A percentile compares a stretch with the other conserved stretches of the same genome.
phyloP scores from a whole-genome alignment of 352 stramenopile species.

The Pythium sp. region DNA sequence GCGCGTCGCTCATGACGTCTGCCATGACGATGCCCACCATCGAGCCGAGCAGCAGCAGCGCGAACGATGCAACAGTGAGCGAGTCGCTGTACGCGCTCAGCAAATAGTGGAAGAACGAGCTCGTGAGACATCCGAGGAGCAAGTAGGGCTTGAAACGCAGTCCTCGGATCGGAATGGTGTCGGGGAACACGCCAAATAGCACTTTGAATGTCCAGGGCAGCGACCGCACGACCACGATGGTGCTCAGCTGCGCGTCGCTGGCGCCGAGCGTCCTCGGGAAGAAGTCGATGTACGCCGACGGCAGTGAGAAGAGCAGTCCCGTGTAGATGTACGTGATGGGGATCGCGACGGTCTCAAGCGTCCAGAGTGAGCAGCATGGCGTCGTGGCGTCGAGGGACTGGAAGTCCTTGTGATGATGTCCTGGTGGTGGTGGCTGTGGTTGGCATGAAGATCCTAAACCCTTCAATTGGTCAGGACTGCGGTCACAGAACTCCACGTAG shows the following conservation, averaged over 20 bases:
- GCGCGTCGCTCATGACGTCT: conserved; percentile 78
- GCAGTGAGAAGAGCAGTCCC: conserved; percentile 63
- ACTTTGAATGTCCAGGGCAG: conserved; percentile 84
- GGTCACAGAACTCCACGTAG: conserved; percentile 3
- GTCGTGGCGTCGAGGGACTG: not conserved
- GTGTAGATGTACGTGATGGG: conserved; percentile 80
- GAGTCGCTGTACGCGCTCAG: conserved; percentile 33
- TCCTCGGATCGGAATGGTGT: conserved; percentile 51
- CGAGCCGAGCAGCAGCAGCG: conserved; percentile 59
- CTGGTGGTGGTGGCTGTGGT: not conserved
- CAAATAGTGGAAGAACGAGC: conserved; percentile 55
- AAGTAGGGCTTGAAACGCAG: conserved; percentile 79
- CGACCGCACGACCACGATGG: conserved; percentile 56
- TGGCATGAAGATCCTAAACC: too few species aligned
- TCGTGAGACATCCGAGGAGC: conserved; percentile 54
- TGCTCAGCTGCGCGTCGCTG: conserved; percentile 70
- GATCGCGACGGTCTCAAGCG: conserved; percentile 51
- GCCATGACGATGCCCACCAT: conserved; percentile 79
- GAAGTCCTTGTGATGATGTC: not conserved
- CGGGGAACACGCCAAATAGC: conserved; percentile 66
- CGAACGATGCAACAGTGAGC: conserved; percentile 60
- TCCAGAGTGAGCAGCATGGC: conserved; percentile 43
- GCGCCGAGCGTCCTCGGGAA: conserved; percentile 62
- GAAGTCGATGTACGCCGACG: conserved; percentile 71
- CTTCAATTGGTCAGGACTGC: not conserved